Evolutionary conservation across 768 basidiomycete genomes (phyloP), one percentile per base, ranked within the genome.

Genomic region (Mycena galopus): DNA sequence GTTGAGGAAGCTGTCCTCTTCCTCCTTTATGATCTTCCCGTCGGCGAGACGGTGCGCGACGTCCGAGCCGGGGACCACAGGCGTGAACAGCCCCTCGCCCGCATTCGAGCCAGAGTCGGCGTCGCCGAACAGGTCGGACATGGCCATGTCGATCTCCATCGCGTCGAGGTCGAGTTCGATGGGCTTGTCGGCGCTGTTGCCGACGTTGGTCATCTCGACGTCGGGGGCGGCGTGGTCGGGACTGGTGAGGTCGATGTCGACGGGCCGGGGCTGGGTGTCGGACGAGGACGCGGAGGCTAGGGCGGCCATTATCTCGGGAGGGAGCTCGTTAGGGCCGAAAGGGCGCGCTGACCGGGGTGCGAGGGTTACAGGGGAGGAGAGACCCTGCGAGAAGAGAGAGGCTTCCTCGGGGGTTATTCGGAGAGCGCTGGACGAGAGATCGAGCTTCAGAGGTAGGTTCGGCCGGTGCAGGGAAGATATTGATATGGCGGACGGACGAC

Each of bases 321-420:
- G 86, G 63, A 91, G 87, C 59, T 91, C 90, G 65, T 83, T 85
- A 4, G 86, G 77, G n/a, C 83, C 86, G 17, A 86, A 80, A 1
- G 91, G 86, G 4, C 92, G 88, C 56, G 92, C 93, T 7, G 94
- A 94, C 77, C 90, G 93, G 2, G 94, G 94, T 0, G 93, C 94
- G 42, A 96, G 87, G 6, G 92, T 93, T 35, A 95, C 94, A 9
- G 94, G 94, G 8, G 94, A 95, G 32, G 91, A 86, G 57, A 94
- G 83, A 2, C 91, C 90, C 56, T 86, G 90, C 1, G 88, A 82
- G 70, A 88, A 91, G 65, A 90, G 78, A 7, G 88, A 82, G 8
- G 85, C 87, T 75, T 94, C 93, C 51, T 92, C 91, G 0, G 91
- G 84, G n/a, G 88, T 82, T 32, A 94, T 86, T 56, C 90, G 89